Percentiles rank a stretch among this genome's conserved stretches.
Conservation (phyloP, 1,139 yeast species). For the Arxiozyma telluris region DNA sequence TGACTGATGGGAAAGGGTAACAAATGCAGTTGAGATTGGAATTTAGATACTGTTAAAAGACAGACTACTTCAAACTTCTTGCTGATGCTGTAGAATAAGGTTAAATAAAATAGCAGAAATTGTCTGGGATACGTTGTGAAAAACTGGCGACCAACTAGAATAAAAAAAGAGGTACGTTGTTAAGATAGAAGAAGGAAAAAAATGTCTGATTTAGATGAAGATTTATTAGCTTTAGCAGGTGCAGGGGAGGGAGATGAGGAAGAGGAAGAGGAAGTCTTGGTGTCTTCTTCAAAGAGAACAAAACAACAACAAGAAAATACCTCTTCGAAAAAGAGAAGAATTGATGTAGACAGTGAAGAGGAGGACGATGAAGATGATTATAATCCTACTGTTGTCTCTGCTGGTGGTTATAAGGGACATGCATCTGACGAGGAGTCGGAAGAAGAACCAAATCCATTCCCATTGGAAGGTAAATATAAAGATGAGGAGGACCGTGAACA, state of each 20-base stretch:
- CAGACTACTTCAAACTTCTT: background rate
- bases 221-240: conserved; percentile 85
- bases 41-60: too few relatives aligned
- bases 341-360: conserved; percentile 31
- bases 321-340: conserved; percentile 23
- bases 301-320: conserved; percentile 20
- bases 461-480: conserved; percentile 83
- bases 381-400: conserved; percentile 23
- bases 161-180: background rate
- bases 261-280: conserved; percentile 32
- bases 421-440: conserved; percentile 17
- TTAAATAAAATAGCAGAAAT: too few relatives aligned
- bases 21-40: background rate
- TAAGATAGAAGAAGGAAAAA: background rate
- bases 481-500: conserved; percentile 67
- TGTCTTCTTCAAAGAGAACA: conserved; percentile 22
- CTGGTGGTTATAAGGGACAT: conserved; percentile 8
- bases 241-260: conserved; percentile 40
- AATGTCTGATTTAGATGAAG: conserved; percentile 70
- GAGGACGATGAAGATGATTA: conserved; percentile 31
- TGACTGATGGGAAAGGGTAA: background rate
- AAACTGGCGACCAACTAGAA: background rate
- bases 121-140: background rate
- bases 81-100: background rate
- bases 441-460: conserved; percentile 62